Evolutionary conservation across 352 stramenopile genomes (phyloP).

Genomic region (Pythium guiyangense): DNA sequence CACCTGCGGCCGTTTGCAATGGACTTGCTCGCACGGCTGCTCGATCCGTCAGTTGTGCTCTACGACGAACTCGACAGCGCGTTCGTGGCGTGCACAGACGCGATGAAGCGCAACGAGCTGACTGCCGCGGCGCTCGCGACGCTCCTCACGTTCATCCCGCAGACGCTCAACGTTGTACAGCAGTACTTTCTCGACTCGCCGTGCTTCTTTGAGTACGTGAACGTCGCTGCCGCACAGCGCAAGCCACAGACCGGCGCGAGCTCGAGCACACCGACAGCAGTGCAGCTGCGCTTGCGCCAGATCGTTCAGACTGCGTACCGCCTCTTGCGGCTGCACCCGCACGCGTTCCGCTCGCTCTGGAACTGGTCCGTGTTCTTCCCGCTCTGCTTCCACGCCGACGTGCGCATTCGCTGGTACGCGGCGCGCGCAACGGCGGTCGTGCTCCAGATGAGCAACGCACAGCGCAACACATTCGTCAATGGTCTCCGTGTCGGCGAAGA

Average conservation of each 20-base stretch:
- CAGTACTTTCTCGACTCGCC: constrained; percentile 59
- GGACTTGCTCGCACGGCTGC: constrained; percentile 63
- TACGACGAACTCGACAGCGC: constrained; percentile 26
- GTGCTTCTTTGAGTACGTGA: constrained; percentile 77
- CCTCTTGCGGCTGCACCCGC: constrained; percentile 46
- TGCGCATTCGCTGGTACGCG: constrained; percentile 53
- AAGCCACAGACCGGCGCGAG: constrained; percentile 27
- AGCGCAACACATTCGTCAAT: constrained; percentile 61
- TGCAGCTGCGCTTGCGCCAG: constrained; percentile 31
- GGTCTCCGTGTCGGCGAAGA: constrained; percentile 42
- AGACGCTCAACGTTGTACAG: constrained; percentile 49
- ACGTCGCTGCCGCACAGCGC: constrained; percentile 32
- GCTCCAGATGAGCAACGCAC: constrained; percentile 61
- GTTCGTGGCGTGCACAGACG: constrained; percentile 35
- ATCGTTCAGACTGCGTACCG: constrained; percentile 59
- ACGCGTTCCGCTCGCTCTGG: constrained; percentile 55
- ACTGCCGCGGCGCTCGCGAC: constrained; percentile 48
- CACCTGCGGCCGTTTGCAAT: constrained; percentile 67
- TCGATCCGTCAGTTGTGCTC: constrained; percentile 40
- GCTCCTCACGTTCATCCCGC: constrained; percentile 47
- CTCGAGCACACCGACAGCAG: constrained; percentile 4
- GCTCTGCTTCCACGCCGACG: constrained; percentile 71
- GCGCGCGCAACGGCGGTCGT: constrained; percentile 51
- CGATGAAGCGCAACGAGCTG: constrained; percentile 42
- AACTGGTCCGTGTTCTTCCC: constrained; percentile 82